These are phyloP conservation scores for Backusella tuberculispora DNA, from an alignment of 192 early-diverging fungal species.

Conservation along the genomic window DNA sequence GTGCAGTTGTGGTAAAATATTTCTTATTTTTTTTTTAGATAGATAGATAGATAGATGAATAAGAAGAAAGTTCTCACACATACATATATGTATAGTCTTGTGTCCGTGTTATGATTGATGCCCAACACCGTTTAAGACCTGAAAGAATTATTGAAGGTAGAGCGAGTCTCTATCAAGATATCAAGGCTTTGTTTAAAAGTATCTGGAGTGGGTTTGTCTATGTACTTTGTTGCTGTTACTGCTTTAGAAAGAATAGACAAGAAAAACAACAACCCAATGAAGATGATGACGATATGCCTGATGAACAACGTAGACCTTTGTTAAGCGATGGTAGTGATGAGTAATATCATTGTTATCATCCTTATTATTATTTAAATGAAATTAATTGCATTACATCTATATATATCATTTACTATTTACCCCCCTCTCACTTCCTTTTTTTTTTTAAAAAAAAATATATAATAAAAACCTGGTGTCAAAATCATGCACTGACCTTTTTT, in stretches of 20 bases:
- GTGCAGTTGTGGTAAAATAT: constrained; percentile 48
- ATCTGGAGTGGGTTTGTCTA: background rate
- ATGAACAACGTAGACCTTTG: constrained; percentile 16
- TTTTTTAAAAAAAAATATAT: too few species aligned
- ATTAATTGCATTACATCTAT: too few species aligned
- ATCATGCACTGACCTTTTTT: too few species aligned
- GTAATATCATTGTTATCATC: background rate
- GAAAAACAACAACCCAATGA: background rate
- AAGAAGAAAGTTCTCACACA: background rate
- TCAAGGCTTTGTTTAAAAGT: background rate
- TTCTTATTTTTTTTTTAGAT: background rate
- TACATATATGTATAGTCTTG: constrained; percentile 18
- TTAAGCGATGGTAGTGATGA: background rate
- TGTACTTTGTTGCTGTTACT: background rate
- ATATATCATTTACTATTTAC: too few species aligned
- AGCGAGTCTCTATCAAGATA: constrained; percentile 26
- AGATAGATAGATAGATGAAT: too few species aligned
- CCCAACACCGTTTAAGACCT: constrained; percentile 24
- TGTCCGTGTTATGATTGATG: constrained; percentile 26
- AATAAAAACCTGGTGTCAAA: too few species aligned
- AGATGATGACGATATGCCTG: constrained; percentile 1
- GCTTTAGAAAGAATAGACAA: constrained; percentile 16
- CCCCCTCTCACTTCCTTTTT: too few species aligned
- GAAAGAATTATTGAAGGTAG: constrained; percentile 25
- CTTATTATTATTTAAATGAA: too few species aligned